Conservation (phyloP, 257 asterid genomes). For the Perilla frutescens region DNA sequence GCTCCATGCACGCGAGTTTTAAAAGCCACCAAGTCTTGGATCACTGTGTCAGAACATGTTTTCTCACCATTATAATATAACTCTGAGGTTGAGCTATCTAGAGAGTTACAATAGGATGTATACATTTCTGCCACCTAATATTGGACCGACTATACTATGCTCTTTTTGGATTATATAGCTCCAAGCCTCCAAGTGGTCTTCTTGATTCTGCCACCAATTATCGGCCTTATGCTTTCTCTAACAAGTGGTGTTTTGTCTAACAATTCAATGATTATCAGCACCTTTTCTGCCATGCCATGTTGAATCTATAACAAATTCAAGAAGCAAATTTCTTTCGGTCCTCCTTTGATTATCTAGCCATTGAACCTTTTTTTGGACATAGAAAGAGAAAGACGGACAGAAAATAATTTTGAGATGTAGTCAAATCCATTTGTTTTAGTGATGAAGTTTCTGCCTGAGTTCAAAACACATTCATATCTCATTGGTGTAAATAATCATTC, state of each 20-base stretch:
- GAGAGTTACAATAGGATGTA: slow-evolving; percentile 10
- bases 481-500: no score
- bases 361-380: slow-evolving; percentile 17
- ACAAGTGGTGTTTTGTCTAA: slow-evolving; percentile 9
- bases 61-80: slow-evolving; percentile 1
- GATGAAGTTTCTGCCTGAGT: slow-evolving; percentile 1
- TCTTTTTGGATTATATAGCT: neutral
- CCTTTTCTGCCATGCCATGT: slow-evolving; percentile 14
- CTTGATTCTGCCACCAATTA: neutral
- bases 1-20: neutral
- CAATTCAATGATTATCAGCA: slow-evolving; percentile 7
- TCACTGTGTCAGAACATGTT: neutral
- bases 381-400: neutral
- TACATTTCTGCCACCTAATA: neutral
- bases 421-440: slow-evolving; percentile 5
- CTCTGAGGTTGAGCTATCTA: slow-evolving; percentile 2
- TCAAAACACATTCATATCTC: neutral
- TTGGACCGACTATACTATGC: neutral
- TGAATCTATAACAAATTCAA: neutral
- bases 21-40: slow-evolving; percentile 1
- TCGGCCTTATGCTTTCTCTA: neutral
- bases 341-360: slow-evolving; percentile 19
- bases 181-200: neutral
- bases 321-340: neutral
- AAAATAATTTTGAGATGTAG: slow-evolving; percentile 22